phyloP scores from a whole-genome alignment of 208 protist genomes.

The Herpetomonas tarakana region DNA sequence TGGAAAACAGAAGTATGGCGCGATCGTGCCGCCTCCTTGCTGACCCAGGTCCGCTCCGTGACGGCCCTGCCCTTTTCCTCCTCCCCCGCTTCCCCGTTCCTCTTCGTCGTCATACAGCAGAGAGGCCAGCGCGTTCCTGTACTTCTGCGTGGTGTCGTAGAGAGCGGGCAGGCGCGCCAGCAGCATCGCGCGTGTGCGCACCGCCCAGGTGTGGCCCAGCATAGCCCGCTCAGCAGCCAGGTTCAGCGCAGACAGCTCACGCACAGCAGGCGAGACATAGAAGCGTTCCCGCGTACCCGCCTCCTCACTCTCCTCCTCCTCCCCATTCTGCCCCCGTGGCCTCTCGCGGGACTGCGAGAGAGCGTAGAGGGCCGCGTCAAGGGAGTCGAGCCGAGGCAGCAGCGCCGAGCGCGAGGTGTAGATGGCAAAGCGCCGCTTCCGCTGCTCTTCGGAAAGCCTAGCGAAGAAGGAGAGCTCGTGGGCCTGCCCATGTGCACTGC shows the following conservation, averaged over 20 bases:
- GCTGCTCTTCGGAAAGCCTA: slow-evolving; percentile 26
- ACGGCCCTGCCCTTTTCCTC: too few relatives aligned
- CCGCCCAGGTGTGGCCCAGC: slow-evolving; percentile 39
- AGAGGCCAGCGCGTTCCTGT: slow-evolving; percentile 11
- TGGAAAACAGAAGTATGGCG: slow-evolving; percentile 29
- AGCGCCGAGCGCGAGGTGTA: slow-evolving; percentile 56
- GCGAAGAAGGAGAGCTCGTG: too few relatives aligned
- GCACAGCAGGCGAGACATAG: slow-evolving; percentile 57
- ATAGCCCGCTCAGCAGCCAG: slow-evolving; percentile 52
- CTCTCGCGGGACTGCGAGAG: too few relatives aligned
- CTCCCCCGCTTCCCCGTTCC: not conserved
- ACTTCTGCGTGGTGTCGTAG: slow-evolving; percentile 14
- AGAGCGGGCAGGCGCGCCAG: slow-evolving; percentile 50
- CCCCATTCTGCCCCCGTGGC: not conserved
- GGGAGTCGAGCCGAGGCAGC: slow-evolving; percentile 29
- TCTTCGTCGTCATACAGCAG: slow-evolving; percentile 2
- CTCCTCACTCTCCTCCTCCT: not conserved
- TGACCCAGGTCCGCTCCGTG: too few relatives aligned
- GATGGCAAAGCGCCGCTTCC: slow-evolving; percentile 39
- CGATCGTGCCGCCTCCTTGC: not conserved
- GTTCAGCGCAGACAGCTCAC: slow-evolving; percentile 43
- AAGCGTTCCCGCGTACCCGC: slow-evolving; percentile 5
- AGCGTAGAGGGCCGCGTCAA: slow-evolving; percentile 4
- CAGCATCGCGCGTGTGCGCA: slow-evolving; percentile 55
- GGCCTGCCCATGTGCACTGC: too few relatives aligned